Base-by-base conservation (phyloP, 2,329 filamentous ascomycete genomes). In the Fusarium verticillioides region DNA sequence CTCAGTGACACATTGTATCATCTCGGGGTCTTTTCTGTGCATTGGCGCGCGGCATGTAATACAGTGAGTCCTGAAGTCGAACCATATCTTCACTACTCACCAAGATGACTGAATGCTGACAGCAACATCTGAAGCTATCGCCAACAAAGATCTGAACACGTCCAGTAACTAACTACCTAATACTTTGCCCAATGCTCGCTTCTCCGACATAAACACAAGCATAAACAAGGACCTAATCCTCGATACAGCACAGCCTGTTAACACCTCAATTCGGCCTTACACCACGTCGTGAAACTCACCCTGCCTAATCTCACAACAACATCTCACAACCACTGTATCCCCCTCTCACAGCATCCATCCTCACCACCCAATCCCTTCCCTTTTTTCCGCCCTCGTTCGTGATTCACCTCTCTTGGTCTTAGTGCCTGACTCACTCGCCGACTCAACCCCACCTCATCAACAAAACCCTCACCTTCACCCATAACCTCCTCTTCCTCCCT, bases 371-470 rank as follows among this genome's bases (percentile, higher is more conserved):
- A 18, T 46, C 43, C 19, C 21, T 19, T 37, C 9, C 37, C 37
- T 15, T 46, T 32, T 57, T 49, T 19, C n/a, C 42, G 26, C 11
- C 16, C 23, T 9, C 19, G 19, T 67, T 28, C 30, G 49, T 43
- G 32, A 54, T 56, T 64, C 53, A 49, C 34, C 39, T n/a, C 28
- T 49, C n/a, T 32, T 26, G 13, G 36, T 54, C 30, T 28, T 60
- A 40, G 57, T 63, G 44, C 64, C 60, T 73, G 71, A 73, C 71
- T 73, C 71, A 73, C 59, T 56, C 71, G 46, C 71, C 70, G 70
- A 3, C 36, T 9, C 9, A 43, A 54, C 66, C 70, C 71, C 71
- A 68, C 67, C 53, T 62, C 30, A 43, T 37, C 43, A 72, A 73
- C 71, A 74, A 71, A 73, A 71, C 40, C 54, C 52, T 40, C 36